Conservation (phyloP, 2,329 filamentous ascomycete genomes). For the Zymoseptoria brevis region DNA sequence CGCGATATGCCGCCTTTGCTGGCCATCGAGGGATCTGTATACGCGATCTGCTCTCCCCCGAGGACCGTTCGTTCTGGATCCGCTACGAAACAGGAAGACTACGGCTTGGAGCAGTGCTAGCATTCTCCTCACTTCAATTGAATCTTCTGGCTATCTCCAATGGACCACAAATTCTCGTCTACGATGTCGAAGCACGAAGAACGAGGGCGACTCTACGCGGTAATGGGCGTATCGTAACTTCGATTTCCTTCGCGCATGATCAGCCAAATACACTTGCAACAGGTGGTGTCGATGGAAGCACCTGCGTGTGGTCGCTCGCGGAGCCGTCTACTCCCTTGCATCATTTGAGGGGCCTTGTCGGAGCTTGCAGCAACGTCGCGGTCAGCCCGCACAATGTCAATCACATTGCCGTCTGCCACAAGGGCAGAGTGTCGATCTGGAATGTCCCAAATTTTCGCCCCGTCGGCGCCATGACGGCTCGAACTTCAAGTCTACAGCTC, state of each 20-base stretch:
- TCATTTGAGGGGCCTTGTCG: constrained; percentile 11
- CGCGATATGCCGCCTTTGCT: constrained; percentile 15
- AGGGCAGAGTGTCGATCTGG: constrained; percentile 8
- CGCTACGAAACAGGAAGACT: constrained; percentile 2
- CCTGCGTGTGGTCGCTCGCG: constrained; percentile 18
- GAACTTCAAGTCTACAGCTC: constrained; percentile 4
- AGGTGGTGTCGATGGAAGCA: constrained; percentile 16
- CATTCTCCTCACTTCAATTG: constrained; percentile 11
- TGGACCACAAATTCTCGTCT: constrained; percentile 16
- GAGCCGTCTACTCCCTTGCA: constrained; percentile 11
- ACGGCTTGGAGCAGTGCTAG: constrained; percentile 12
- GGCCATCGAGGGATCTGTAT: constrained; percentile 11
- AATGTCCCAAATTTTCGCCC: constrained; percentile 7
- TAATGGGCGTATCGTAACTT: constrained; percentile 18
- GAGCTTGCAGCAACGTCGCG: constrained; percentile 13
- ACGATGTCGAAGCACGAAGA: constrained; percentile 11
- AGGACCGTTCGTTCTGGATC: constrained; percentile 6
- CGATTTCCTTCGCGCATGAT: constrained; percentile 10
- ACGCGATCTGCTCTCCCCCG: constrained; percentile 4
- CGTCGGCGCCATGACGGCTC: constrained; percentile 5
- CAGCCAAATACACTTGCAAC: constrained; percentile 13
- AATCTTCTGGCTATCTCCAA: constrained; percentile 18
- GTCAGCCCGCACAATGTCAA: constrained; percentile 7
- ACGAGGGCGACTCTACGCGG: constrained; percentile 12
- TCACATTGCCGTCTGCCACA: constrained; percentile 11